A percentile compares a stretch with the other conserved stretches of the same genome.
phyloP scores from a whole-genome alignment of 257 asterid genomes.

The Handroanthus guayacan region DNA sequence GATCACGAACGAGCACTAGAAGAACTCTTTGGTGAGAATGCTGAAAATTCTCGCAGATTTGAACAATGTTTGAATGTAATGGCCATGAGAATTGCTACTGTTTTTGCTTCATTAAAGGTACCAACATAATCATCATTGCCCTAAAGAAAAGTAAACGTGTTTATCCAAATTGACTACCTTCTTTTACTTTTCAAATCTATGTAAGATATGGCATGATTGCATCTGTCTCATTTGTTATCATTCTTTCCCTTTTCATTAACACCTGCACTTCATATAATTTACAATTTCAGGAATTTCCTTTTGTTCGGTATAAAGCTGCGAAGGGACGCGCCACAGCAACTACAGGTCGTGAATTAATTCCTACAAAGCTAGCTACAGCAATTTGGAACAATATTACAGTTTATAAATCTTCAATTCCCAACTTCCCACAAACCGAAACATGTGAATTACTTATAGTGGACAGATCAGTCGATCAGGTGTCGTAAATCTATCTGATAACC shows the following conservation, averaged over 20 bases:
- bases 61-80: conserved; percentile 74
- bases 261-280: conserved; percentile 2
- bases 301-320: conserved; percentile 75
- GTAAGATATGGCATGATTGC: conserved; percentile 27
- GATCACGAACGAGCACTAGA: conserved; percentile 93
- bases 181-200: conserved; percentile 12
- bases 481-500: conserved; percentile 17
- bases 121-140: conserved; percentile 14
- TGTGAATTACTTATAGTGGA: conserved; percentile 93
- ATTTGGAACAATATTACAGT: conserved; percentile 71
- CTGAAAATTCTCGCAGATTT: conserved; percentile 60
- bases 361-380: conserved; percentile 80
- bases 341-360: conserved; percentile 65
- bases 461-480: conserved; percentile 94
- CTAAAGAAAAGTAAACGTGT: conserved; percentile 16
- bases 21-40: conserved; percentile 82
- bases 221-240: conserved; percentile 14
- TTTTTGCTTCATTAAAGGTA: conserved; percentile 98
- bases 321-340: conserved; percentile 45
- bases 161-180: neutral
- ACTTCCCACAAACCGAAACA: conserved; percentile 85
- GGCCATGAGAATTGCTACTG: conserved; percentile 88
- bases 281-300: conserved; percentile 78
- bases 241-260: conserved; percentile 1
- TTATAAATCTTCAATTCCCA: conserved; percentile 75